A percentile compares a stretch with the other conserved stretches of the same genome.
Evolutionary conservation across 1,139 yeast genomes (phyloP).

Genomic region (Suhomyces yuchorum): DNA sequence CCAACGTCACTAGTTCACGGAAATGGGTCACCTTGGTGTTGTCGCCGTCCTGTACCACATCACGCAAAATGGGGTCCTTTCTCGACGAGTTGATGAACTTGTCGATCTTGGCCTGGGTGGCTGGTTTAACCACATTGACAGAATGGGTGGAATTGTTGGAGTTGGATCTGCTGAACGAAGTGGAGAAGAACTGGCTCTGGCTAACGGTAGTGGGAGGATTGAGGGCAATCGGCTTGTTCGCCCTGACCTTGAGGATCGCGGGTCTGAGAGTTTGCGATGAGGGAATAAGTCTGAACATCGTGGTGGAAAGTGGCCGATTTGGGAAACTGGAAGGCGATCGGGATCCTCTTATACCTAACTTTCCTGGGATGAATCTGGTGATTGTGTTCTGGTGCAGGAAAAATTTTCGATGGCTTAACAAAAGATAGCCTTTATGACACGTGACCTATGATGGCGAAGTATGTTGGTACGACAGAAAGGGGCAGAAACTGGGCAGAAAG

Average conservation of each 20-base stretch:
- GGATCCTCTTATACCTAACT: neutral
- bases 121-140: constrained; percentile 12
- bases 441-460: neutral
- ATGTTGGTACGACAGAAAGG: neutral
- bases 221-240: constrained; percentile 28
- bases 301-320: neutral
- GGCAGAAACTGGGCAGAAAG: neutral
- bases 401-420: constrained; percentile 5
- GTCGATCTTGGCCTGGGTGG: constrained; percentile 18
- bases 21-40: constrained; percentile 29
- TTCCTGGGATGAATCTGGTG: neutral
- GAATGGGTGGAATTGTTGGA: constrained; percentile 15
- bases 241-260: constrained; percentile 41
- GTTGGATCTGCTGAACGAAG: constrained; percentile 22
- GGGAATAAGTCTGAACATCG: constrained; percentile 44
- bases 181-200: constrained; percentile 7
- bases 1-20: constrained; percentile 30
- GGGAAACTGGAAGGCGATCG: neutral
- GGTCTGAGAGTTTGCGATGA: constrained; percentile 43
- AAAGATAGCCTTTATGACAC: neutral
- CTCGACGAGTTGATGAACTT: constrained; percentile 21
- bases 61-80: constrained; percentile 28
- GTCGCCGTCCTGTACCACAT: constrained; percentile 24
- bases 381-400: constrained; percentile 7
- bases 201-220: constrained; percentile 1